Percentiles rank a stretch among this genome's conserved stretches.
Evolutionary conservation across 176 grass and related monocot genomes (phyloP).

Genomic region (Zea luxurians): DNA sequence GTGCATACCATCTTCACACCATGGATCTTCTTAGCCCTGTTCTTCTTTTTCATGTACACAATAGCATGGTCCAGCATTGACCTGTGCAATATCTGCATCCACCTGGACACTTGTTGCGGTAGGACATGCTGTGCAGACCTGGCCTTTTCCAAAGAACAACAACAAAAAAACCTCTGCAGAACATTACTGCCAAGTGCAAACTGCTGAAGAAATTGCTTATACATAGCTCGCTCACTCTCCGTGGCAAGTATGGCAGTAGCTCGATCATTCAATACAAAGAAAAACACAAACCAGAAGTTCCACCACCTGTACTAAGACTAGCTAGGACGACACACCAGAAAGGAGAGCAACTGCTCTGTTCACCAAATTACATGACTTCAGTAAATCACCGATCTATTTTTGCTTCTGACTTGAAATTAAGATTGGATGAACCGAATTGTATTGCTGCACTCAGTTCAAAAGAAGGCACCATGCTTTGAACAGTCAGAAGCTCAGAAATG

Average conservation of each 20-base stretch:
- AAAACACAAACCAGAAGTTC: neutral
- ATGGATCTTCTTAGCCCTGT: too few relatives aligned
- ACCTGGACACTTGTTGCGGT: neutral
- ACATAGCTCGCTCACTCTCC: neutral
- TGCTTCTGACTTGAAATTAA: slow-evolving; percentile 4
- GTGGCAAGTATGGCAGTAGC: neutral
- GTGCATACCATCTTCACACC: too few relatives aligned
- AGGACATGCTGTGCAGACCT: neutral
- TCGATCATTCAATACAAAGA: neutral
- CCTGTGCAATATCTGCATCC: neutral
- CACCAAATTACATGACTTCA: neutral
- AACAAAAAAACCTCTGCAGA: too few relatives aligned
- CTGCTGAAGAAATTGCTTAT: neutral
- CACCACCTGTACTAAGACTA: neutral
- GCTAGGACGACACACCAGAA: neutral
- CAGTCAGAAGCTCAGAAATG: neutral
- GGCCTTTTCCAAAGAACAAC: too few relatives aligned
- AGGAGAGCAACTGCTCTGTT: neutral
- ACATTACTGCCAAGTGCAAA: neutral
- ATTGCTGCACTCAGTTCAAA: neutral
- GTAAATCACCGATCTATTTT: neutral
- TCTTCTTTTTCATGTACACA: too few relatives aligned
- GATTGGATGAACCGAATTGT: neutral
- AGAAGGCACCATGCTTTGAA: neutral
- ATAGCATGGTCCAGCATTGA: neutral